A percentile compares a stretch with the other conserved stretches of the same genome.
Conservation (phyloP, 1,139 yeast genomes). For the Blastobotrys elegans region DNA sequence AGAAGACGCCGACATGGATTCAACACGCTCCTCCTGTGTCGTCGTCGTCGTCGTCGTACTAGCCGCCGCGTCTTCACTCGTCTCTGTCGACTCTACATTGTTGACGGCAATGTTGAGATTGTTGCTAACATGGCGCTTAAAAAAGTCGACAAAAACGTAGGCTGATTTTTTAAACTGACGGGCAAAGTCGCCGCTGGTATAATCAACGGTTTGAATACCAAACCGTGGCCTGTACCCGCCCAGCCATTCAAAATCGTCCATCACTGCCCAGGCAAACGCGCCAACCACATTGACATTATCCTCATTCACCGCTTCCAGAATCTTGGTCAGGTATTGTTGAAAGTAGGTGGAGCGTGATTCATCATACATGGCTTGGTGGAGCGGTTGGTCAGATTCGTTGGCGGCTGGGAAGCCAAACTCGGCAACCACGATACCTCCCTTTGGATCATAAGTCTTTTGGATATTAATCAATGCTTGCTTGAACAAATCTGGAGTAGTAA, state of each 20-base stretch:
- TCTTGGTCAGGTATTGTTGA: slow-evolving; percentile 30
- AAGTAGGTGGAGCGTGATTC: slow-evolving; percentile 33
- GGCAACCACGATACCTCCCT: slow-evolving; percentile 20
- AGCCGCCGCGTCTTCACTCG: neutral
- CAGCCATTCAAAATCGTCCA: slow-evolving; percentile 38
- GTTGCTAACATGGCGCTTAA: slow-evolving; percentile 15
- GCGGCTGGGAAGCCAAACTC: slow-evolving; percentile 37
- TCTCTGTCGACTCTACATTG: neutral
- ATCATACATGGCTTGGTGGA: slow-evolving; percentile 31
- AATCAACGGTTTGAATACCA: slow-evolving; percentile 36
- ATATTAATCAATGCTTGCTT: slow-evolving; percentile 15
- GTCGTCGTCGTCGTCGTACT: neutral
- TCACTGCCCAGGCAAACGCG: slow-evolving; percentile 35
- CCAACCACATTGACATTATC: slow-evolving; percentile 33
- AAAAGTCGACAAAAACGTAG: slow-evolving; percentile 24
- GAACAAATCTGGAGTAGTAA: slow-evolving; percentile 18
- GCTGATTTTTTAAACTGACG: slow-evolving; percentile 36
- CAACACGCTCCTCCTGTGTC: no score
- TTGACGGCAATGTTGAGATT: neutral
- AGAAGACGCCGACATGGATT: no score
- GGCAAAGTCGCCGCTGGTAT: slow-evolving; percentile 30
- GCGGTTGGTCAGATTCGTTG: slow-evolving; percentile 28
- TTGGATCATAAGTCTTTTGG: slow-evolving; percentile 17
- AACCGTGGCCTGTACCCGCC: slow-evolving; percentile 30
- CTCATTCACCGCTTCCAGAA: slow-evolving; percentile 25